Base-by-base conservation (phyloP, 2,329 filamentous ascomycete species). In the Ophiostoma sp. region DNA sequence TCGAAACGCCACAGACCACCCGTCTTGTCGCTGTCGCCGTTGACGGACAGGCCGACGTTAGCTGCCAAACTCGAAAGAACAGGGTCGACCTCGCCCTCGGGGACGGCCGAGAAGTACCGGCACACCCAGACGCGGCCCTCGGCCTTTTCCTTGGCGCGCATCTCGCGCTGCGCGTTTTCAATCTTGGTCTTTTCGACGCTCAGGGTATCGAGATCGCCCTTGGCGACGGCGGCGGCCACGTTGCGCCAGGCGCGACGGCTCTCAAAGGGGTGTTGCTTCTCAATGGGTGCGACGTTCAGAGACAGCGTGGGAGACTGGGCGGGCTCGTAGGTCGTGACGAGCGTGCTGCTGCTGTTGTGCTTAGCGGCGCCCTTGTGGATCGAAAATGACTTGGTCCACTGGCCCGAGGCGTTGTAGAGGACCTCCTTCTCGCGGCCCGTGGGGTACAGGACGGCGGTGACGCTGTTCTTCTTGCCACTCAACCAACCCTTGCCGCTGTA, bases 401-500 rank as follows among this genome's bases (percentile, higher is more conserved):
- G 93, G 31, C 96, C 96, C 39, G 94, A 91, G 52, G 92, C 87
- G n/a, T 90, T 93, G 85, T 95, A 98, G 68, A 91, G 85, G 75
- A 89, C 87, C 70, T 93, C 91, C 82, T 92, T 92, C 82, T 91
- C 93, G 82, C 86, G 85, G 84, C 90, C 83, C 82, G 93, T 89
- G 19, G 85, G 87, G 83, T 92, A 94, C 73, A 98, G 81, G 31
- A 86, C 86, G 17, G 94, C 95, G 15, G 86, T 89, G 81, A 98
- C 94, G 73, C 88, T 92, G 84, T 98, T 98, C 86, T 97, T 98
- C 87, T 97, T 97, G 77, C 95, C 96, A 63, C 92, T 94, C 11
- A 99, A 83, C 95, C 95, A 99, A 73, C 95, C 95, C 81, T 94
- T 95, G 79, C 95, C 95, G 75, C 90, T 92, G 85, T 97, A 99